phyloP scores from a whole-genome alignment of 176 grass and related monocot species.

The Elaeis guineensis region DNA sequence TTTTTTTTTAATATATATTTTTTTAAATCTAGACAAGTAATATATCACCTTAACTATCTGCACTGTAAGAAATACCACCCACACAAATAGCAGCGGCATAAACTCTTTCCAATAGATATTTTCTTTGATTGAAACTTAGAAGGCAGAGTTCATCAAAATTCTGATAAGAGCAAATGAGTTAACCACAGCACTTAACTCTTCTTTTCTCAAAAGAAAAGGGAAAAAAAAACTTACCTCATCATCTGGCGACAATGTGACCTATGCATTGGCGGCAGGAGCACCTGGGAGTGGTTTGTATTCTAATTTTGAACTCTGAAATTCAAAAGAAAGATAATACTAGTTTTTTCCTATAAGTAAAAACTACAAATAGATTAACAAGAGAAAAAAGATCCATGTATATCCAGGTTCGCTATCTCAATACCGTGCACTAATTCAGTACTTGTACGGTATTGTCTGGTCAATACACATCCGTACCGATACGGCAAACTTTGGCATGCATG shows the following conservation, averaged over 20 bases:
- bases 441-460: background rate
- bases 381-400: too few species aligned
- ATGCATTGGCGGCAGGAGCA: slow-evolving; percentile 1
- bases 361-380: too few species aligned
- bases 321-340: background rate
- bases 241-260: slow-evolving; percentile 1
- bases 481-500: too few species aligned
- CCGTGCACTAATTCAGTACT: too few species aligned
- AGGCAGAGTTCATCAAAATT: background rate
- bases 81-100: slow-evolving; percentile 15
- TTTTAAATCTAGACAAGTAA: background rate
- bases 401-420: too few species aligned
- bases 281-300: slow-evolving; percentile 14
- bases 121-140: too few species aligned
- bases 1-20: too few species aligned
- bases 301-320: slow-evolving; percentile 8
- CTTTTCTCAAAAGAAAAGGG: background rate
- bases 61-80: slow-evolving; percentile 13
- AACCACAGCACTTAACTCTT: too few species aligned
- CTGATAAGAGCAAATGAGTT: too few species aligned
- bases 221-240: background rate
- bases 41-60: slow-evolving; percentile 16
- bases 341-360: too few species aligned
- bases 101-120: slow-evolving; percentile 7
- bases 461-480: background rate